Conservation (phyloP, 352 stramenopile species). For the Pythium pyrilobum region DNA sequence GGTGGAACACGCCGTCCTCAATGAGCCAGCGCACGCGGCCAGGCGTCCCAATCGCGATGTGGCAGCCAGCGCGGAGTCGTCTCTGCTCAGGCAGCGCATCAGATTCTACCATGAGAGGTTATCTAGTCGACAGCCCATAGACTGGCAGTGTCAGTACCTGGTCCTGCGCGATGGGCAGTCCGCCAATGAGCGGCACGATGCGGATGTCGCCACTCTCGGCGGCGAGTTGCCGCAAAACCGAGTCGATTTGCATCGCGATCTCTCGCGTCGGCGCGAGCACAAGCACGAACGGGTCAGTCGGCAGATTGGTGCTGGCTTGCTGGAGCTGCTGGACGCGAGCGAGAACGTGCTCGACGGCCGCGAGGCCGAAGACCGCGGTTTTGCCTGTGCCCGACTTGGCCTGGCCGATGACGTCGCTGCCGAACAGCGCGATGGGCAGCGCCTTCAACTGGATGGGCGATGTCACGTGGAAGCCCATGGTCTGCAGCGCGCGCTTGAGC, state of each 20-base stretch:
- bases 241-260: conserved; percentile 73
- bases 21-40: conserved; percentile 69
- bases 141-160: conserved; percentile 30
- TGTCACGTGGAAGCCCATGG: conserved; percentile 49
- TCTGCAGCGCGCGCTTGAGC: conserved; percentile 37
- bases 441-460: conserved; percentile 70
- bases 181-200: conserved; percentile 56
- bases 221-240: conserved; percentile 50
- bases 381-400: conserved; percentile 84
- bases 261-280: conserved; percentile 76
- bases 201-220: conserved; percentile 29
- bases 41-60: conserved; percentile 68
- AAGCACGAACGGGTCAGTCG: conserved; percentile 32
- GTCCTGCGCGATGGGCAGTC: conserved; percentile 52
- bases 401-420: conserved; percentile 75
- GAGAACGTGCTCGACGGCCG: conserved; percentile 63
- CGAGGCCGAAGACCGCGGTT: conserved; percentile 68
- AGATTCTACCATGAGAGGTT: neutral
- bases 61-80: conserved; percentile 38
- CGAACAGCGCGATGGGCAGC: conserved; percentile 68
- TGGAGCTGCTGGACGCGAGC: conserved; percentile 16
- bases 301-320: neutral
- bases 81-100: conserved; percentile 1
- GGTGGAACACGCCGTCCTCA: conserved; percentile 41
- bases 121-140: too few species aligned